These are phyloP conservation scores for Tulasnella sp. DNA, from an alignment of 768 basidiomycete species.

Conservation along the genomic window DNA sequence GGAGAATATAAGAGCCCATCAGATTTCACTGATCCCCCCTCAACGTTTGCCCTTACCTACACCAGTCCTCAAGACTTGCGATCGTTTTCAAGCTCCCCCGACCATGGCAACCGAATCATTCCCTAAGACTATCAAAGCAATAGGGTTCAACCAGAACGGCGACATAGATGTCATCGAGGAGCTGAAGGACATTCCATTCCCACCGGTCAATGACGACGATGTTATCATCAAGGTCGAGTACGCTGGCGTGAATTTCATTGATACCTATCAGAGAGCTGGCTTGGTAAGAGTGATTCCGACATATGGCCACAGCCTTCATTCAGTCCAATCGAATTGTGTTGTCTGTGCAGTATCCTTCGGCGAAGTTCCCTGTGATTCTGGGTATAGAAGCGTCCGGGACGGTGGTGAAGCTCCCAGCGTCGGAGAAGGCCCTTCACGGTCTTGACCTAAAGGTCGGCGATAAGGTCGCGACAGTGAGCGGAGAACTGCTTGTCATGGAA, in stretches of 20 bases:
- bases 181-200: conserved; percentile 46
- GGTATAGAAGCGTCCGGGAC: conserved; percentile 74
- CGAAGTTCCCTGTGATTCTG: conserved; percentile 48
- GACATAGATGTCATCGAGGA: conserved; percentile 56
- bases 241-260: conserved; percentile 78
- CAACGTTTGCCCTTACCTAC: too few relatives aligned
- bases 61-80: too few relatives aligned
- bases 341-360: conserved; percentile 41
- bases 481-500: too few relatives aligned
- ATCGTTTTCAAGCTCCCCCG: too few relatives aligned
- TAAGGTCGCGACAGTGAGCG: conserved; percentile 55
- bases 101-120: too few relatives aligned
- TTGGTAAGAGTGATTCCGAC: too few relatives aligned
- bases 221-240: conserved; percentile 55
- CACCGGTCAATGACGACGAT: conserved; percentile 47
- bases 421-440: conserved; percentile 53
- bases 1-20: too few relatives aligned
- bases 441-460: conserved; percentile 57
- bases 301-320: not conserved
- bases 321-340: conserved; percentile 30
- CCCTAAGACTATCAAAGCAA: conserved; percentile 45
- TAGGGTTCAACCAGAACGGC: conserved; percentile 62
- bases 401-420: conserved; percentile 63
- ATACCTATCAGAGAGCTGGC: conserved; percentile 57
- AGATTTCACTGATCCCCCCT: too few relatives aligned